These are phyloP conservation scores for Chrysanthemum makinoi DNA, from an alignment of 129 eudicot genomes.

Conservation along the genomic window DNA sequence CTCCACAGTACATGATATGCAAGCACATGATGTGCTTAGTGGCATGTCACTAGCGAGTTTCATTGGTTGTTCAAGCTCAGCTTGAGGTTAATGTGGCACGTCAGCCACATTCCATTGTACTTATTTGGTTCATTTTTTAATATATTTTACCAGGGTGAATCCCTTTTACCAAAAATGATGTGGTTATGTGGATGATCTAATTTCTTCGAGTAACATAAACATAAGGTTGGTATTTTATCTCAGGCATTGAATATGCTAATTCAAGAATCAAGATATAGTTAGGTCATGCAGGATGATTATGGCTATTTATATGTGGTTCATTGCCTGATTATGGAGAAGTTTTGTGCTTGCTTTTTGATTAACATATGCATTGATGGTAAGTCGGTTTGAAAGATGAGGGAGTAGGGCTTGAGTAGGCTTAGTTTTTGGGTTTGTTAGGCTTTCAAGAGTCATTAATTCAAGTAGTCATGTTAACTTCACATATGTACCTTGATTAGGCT, in stretches of 20 bases:
- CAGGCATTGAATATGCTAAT: neutral
- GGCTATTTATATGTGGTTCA: neutral
- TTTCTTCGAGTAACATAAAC: neutral
- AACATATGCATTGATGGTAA: neutral
- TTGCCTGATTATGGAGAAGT: neutral
- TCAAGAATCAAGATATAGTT: neutral
- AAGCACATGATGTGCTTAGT: neutral
- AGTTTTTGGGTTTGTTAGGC: conserved; percentile 9
- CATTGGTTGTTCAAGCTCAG: no score
- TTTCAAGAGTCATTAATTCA: conserved; percentile 2
- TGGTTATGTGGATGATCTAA: conserved; percentile 12
- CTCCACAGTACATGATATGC: neutral
- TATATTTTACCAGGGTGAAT: no score
- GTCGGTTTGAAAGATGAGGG: neutral
- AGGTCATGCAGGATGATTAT: neutral
- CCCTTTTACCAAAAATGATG: no score
- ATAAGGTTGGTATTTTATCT: neutral
- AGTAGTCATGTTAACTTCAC: conserved; percentile 8
- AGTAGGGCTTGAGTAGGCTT: neutral
- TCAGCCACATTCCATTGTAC: no score
- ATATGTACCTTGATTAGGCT: conserved; percentile 9
- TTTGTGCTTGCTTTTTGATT: neutral
- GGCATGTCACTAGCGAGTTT: no score
- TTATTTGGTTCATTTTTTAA: no score
- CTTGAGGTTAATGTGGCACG: no score